Conservation (phyloP, 345 rosid species). For the Citrus trifoliata region DNA sequence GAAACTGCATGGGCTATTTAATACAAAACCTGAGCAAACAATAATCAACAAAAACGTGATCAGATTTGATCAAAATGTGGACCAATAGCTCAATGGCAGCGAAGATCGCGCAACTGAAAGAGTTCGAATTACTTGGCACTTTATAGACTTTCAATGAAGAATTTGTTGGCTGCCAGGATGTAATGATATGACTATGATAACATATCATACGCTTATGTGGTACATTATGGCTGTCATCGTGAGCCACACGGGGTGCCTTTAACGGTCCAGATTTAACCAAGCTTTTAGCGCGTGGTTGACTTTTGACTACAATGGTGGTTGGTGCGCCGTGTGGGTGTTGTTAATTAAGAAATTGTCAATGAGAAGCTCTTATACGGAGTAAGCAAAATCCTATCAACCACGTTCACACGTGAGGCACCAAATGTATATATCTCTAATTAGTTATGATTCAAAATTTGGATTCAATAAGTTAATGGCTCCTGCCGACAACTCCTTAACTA, state of each 20-base stretch:
- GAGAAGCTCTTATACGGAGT: constrained; percentile 1
- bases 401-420: constrained; percentile 10
- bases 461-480: no score
- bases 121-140: neutral
- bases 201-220: neutral
- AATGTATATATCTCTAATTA: neutral
- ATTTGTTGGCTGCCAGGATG: constrained; percentile 2
- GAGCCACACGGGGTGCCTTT: constrained; percentile 5
- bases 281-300: neutral
- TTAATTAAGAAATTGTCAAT: neutral
- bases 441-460: neutral
- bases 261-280: constrained; percentile 1
- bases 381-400: neutral
- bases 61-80: neutral
- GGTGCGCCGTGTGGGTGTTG: neutral
- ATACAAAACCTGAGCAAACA: neutral
- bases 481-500: no score
- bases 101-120: constrained; percentile 4
- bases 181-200: neutral
- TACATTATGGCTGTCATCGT: neutral
- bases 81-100: constrained; percentile 5
- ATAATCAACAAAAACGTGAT: neutral
- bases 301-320: neutral
- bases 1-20: neutral
- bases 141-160: no score